phyloP scores from a whole-genome alignment of 768 basidiomycete genomes.

The Pisolithus marmoratus region DNA sequence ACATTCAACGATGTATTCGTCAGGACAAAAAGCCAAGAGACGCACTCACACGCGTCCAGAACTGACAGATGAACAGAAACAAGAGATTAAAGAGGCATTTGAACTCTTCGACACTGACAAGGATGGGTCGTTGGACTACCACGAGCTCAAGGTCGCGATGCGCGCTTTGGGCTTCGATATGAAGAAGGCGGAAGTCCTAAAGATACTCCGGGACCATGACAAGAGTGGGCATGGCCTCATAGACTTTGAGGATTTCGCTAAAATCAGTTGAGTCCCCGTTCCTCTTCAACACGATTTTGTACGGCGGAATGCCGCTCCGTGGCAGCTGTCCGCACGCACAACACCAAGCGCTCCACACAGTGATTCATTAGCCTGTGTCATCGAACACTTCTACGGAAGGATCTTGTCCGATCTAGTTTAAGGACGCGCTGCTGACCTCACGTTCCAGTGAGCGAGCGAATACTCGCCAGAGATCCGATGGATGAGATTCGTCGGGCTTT shows the following conservation, averaged over 20 bases:
- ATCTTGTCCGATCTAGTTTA: not conserved
- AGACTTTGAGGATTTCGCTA: constrained; percentile 90
- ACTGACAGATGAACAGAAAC: constrained; percentile 82
- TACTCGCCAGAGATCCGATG: constrained; percentile 91
- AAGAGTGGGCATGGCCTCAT: constrained; percentile 78
- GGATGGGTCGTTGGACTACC: constrained; percentile 93
- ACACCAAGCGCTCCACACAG: not conserved
- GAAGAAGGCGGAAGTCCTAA: constrained; percentile 98
- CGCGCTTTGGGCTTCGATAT: constrained; percentile 94
- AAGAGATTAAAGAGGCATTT: constrained; percentile 98
- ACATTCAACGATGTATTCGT: constrained; percentile 43
- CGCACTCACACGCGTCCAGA: constrained; percentile 74
- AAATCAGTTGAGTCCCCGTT: constrained; percentile 66
- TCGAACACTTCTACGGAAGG: not conserved
- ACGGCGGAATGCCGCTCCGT: not conserved
- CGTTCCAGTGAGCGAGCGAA: constrained; percentile 82
- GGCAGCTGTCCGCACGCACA: not conserved
- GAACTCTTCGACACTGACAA: constrained; percentile 99
- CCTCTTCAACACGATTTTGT: not conserved
- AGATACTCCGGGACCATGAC: constrained; percentile 87
- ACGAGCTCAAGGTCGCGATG: constrained; percentile 99
- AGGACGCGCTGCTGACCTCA: constrained; percentile 12
- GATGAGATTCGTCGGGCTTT: constrained; percentile 96
- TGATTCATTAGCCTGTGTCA: not conserved
- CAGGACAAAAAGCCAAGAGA: constrained; percentile 67